These are phyloP conservation scores for Warburgia ugandensis DNA, from an alignment of 164 flowering plant species.

Conservation along the genomic window DNA sequence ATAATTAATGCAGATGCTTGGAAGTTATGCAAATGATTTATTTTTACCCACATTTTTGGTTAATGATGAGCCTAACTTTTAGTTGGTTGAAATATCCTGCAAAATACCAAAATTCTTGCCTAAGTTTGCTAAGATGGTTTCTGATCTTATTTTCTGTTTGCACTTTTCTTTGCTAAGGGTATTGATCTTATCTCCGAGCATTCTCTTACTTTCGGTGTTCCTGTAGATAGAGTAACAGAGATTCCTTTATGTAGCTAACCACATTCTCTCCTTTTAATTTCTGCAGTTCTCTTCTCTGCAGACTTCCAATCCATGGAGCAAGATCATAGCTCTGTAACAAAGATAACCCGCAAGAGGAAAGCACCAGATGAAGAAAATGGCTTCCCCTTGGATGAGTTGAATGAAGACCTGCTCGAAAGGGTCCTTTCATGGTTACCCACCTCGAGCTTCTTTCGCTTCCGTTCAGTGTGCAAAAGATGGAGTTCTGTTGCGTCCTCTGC, in stretches of 20 bases:
- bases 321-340: constrained; percentile 2
- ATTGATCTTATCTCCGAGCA: constrained; percentile 7
- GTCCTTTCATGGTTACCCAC: constrained; percentile 74
- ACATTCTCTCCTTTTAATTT: background rate
- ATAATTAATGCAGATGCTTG: no score
- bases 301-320: constrained; percentile 19
- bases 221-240: background rate
- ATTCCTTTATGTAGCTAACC: constrained; percentile 5
- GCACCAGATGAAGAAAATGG: constrained; percentile 8
- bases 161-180: constrained; percentile 1
- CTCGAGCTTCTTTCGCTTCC: constrained; percentile 50
- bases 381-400: constrained; percentile 43
- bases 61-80: no score
- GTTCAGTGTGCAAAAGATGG: constrained; percentile 81
- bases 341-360: constrained; percentile 26
- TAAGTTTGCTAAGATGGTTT: background rate
- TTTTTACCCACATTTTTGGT: no score
- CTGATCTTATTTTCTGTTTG: background rate
- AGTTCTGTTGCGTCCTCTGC: constrained; percentile 46
- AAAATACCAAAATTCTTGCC: background rate
- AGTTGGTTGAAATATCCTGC: background rate
- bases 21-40: no score
- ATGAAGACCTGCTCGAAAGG: constrained; percentile 57
- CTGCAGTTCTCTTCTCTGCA: constrained; percentile 12
- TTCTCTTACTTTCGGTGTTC: constrained; percentile 15